phyloP scores from a whole-genome alignment of 2,329 filamentous ascomycete species.

The Hypoxylon sp. region DNA sequence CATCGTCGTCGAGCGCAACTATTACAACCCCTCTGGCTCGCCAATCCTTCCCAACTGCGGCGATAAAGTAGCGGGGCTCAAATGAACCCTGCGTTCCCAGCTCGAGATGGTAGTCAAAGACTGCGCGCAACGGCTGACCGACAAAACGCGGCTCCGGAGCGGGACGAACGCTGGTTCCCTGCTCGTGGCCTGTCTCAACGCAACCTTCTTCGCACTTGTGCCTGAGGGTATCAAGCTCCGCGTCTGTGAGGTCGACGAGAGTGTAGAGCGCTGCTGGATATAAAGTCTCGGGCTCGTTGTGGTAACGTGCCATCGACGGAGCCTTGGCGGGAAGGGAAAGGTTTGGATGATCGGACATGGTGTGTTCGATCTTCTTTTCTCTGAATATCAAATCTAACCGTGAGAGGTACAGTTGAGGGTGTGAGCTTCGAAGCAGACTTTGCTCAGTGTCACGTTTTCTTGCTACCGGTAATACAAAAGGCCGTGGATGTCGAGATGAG shows the following conservation, averaged over 20 bases:
- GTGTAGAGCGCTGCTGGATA: slow-evolving; percentile 28
- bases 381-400: neutral
- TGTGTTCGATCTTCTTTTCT: too few species aligned
- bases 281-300: slow-evolving; percentile 25
- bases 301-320: slow-evolving; percentile 28
- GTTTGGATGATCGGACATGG: slow-evolving; percentile 26
- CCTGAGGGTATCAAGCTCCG: slow-evolving; percentile 11
- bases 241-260: slow-evolving; percentile 24
- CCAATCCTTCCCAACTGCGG: slow-evolving; percentile 11
- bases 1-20: slow-evolving; percentile 26
- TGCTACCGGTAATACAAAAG: too few species aligned
- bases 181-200: neutral
- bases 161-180: slow-evolving; percentile 6
- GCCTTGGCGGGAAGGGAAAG: slow-evolving; percentile 31
- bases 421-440: too few species aligned
- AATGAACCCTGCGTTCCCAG: slow-evolving; percentile 21
- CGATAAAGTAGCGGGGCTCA: slow-evolving; percentile 30
- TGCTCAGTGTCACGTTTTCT: too few species aligned
- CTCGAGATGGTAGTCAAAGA: slow-evolving; percentile 32
- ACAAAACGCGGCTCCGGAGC: slow-evolving; percentile 28
- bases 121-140: slow-evolving; percentile 28
- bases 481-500: too few species aligned
- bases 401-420: too few species aligned
- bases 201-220: slow-evolving; percentile 16
- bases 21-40: neutral